Percentiles rank a stretch among this genome's conserved stretches.
Evolutionary conservation across 2,329 filamentous ascomycete genomes (phyloP).

Genomic region (Falciphora oryzae): DNA sequence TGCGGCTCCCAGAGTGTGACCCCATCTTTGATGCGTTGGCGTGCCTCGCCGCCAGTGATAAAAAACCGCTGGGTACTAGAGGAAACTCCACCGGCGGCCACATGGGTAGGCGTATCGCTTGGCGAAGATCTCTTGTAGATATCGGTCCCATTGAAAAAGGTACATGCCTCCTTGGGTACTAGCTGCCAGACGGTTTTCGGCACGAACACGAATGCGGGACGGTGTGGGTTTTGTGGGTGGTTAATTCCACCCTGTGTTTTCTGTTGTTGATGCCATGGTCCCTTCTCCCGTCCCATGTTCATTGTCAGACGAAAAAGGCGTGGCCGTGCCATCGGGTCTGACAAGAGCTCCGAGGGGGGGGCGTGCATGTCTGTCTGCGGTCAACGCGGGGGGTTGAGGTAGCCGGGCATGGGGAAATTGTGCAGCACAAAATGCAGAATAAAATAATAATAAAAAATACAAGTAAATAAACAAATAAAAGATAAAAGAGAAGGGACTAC

Average conservation of each 20-base stretch:
- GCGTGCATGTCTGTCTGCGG: too few species aligned
- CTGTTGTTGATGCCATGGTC: background rate
- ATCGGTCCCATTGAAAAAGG: constrained; percentile 10
- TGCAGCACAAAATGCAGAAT: constrained; percentile 3
- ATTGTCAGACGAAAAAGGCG: background rate
- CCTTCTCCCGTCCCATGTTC: background rate
- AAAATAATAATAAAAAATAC: constrained; percentile 8
- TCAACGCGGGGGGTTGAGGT: background rate
- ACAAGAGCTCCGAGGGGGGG: too few species aligned
- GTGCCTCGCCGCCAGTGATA: constrained; percentile 77
- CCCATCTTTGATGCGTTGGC: constrained; percentile 84
- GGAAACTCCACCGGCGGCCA: constrained; percentile 48
- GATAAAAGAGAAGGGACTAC: constrained; percentile 7
- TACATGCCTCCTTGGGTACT: too few species aligned
- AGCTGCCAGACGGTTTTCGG: constrained; percentile 5
- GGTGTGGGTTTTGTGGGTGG: constrained; percentile 7
- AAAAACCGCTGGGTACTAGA: constrained; percentile 55
- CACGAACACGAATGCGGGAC: constrained; percentile 13
- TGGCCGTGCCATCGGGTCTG: constrained; percentile 1
- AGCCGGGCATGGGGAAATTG: constrained; percentile 4
- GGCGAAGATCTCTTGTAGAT: constrained; percentile 43
- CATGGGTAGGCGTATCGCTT: constrained; percentile 40
- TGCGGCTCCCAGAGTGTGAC: constrained; percentile 66
- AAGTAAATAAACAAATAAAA: constrained; percentile 7
- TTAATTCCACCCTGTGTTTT: background rate